Evolutionary conservation across 2,329 filamentous ascomycete genomes (phyloP), one percentile per base, ranked within the genome.

Genomic region (Colletotrichum noveboracense): DNA sequence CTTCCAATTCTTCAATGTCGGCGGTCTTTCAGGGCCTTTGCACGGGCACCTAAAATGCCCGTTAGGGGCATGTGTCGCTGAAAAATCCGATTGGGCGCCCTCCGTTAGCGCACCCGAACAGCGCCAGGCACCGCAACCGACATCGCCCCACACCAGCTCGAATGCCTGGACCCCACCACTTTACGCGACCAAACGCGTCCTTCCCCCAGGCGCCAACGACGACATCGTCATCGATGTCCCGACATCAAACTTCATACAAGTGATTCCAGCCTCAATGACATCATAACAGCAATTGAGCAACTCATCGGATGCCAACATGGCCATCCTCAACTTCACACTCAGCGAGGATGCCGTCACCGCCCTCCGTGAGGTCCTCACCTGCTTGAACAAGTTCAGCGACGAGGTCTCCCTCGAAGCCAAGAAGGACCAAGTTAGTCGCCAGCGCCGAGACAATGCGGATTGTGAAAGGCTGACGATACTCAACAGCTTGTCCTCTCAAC

Each of bases 351-450:
- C 93, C 36, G 91, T 95, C 58, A 88, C 89, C 8, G 91, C 91
- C 65, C 87, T 96, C 60, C 93, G 95, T 79, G 94, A 96, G 83
- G 90, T 92, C 28, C 89, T 96, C 72, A 88, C 92, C 26, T 96
- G 94, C 82, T 88, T 96, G 30, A 91, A 91, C 80, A 95, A 95
- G 83, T 96, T 96, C 86, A 94, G 93, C 82, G 94, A 96, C 79
- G 91, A 93, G 61, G 94, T 96, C 24, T 94, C 92, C 30, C 88
- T 96, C 55, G 94, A 96, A 83, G 93, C 93, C 38, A 89, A 90
- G 79, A 91, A 89, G 77, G 93, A 95, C 80, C 91, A 90, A 82
- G 94, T 94, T 84, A 70, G 82, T 72, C 69, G 43, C 26, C 38
- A 30, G 75, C 77, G 38, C 75, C 72, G 66, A 71, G 5, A 43